Conservation (phyloP, 2,329 filamentous ascomycete species). For the Hymenoscyphus repandus region DNA sequence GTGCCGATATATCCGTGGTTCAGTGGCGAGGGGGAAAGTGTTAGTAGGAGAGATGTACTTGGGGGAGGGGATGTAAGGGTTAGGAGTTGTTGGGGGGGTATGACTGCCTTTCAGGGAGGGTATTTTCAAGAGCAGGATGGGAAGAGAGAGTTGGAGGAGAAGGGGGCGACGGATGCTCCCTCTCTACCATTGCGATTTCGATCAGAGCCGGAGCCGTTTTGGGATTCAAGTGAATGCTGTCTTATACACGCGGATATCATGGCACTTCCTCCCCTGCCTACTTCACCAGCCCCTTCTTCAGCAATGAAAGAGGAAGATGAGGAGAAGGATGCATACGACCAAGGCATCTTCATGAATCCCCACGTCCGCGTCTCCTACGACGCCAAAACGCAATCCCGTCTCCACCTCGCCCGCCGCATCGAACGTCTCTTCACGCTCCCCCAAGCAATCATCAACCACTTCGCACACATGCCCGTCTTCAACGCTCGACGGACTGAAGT, state of each 20-base stretch:
- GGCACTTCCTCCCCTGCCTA: slow-evolving; percentile 20
- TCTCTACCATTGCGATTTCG: slow-evolving; percentile 40
- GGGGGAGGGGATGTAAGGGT: slow-evolving; percentile 60
- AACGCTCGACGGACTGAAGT: slow-evolving; percentile 57
- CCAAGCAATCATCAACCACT: slow-evolving; percentile 52
- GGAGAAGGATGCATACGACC: slow-evolving; percentile 35
- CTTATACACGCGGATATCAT: slow-evolving; percentile 46
- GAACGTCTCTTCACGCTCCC: slow-evolving; percentile 58
- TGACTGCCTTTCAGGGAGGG: slow-evolving; percentile 60
- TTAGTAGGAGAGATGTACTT: slow-evolving; percentile 58
- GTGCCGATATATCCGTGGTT: slow-evolving; percentile 67
- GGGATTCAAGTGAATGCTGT: slow-evolving; percentile 62
- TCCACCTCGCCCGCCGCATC: slow-evolving; percentile 56
- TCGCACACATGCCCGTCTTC: slow-evolving; percentile 50
- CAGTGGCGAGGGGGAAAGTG: slow-evolving; percentile 44
- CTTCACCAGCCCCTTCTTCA: neutral
- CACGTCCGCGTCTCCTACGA: slow-evolving; percentile 69
- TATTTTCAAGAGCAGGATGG: slow-evolving; percentile 43
- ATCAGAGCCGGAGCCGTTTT: slow-evolving; percentile 52
- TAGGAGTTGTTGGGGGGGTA: slow-evolving; percentile 72
- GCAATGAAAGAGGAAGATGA: neutral
- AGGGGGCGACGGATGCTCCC: neutral
- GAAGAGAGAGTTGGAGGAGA: neutral
- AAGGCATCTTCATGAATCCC: slow-evolving; percentile 68
- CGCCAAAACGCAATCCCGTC: slow-evolving; percentile 48